Base-by-base conservation (phyloP, 2,329 filamentous ascomycete species). In the Aureobasidium sp. region DNA sequence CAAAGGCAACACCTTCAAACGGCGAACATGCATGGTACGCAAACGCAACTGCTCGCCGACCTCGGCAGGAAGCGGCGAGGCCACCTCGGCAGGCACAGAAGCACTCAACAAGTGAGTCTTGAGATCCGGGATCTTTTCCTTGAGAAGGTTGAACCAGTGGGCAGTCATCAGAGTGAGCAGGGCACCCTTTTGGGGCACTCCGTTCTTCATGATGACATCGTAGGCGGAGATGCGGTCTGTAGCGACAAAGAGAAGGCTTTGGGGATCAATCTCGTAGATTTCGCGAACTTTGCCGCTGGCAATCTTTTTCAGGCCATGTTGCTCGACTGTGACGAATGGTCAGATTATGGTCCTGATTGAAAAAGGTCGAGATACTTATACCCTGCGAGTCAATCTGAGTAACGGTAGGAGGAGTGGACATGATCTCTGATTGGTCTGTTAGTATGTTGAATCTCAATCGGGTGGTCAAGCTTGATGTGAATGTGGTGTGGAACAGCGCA, bases 211-310 rank as follows among this genome's bases (percentile, higher is more conserved):
- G 68, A 96, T 85, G 68, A 95, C 91, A 81, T 97, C 93, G 79
- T 93, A 97, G 61, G 94, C 94, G 27, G 91, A 96, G 73, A 97
- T 94, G 67, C 94, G 88, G 77, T 97, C 92, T 15, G 90, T 89
- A 27, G 90, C 88, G 61, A 92, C 85, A 72, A 96, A 93, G 62
- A 96, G 86, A 5, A 96, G 83, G 2, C 84, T 88, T 62, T 82
- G 76, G 44, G 84, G 78, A 71, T 90, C 84, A 60, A 95, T 78
- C 64, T 83, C 80, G 74, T 90, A 96, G 40, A 95, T 82, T 70
- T 95, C 89, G 70, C 90, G 85, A 29, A 95, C 91, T 77, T 95
- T 95, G 66, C 85, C 85, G 42, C 81, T 79, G 8, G 83, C 82
- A 50, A 87, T 72, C 58, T 77, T 77, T 37, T 74, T 73, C 37